A percentile compares a stretch with the other conserved stretches of the same genome.
Conservation (phyloP, 345 rosid genomes). For the Anastatica hierochuntica region DNA sequence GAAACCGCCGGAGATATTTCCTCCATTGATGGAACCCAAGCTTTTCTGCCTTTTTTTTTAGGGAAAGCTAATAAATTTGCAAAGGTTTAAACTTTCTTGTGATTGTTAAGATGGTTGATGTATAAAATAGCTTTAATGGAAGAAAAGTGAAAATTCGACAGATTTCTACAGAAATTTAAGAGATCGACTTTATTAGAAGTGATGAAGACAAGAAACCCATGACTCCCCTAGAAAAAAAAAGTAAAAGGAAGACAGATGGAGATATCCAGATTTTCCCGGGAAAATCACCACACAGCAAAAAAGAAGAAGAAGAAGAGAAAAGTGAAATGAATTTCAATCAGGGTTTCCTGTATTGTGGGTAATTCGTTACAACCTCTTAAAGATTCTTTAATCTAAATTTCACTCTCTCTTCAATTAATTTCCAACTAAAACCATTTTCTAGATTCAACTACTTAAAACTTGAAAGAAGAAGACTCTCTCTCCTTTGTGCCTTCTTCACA, state of each 20-base stretch:
- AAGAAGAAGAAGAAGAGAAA: slow-evolving; percentile 8
- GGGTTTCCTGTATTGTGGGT: slow-evolving; percentile 38
- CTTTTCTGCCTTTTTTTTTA: background rate
- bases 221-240: background rate
- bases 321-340: slow-evolving; percentile 3
- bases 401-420: slow-evolving; percentile 22
- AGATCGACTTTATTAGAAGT: slow-evolving; percentile 10
- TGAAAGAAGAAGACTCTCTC: slow-evolving; percentile 4
- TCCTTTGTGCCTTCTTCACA: slow-evolving; percentile 7
- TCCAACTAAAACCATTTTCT: slow-evolving; percentile 22
- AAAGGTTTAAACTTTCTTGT: background rate
- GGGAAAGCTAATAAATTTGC: background rate
- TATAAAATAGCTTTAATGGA: no score
- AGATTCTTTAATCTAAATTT: slow-evolving; percentile 1
- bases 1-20: slow-evolving; percentile 37
- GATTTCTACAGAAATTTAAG: slow-evolving; percentile 17
- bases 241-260: background rate
- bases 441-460: slow-evolving; percentile 27
- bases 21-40: slow-evolving; percentile 29
- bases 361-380: slow-evolving; percentile 41
- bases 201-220: slow-evolving; percentile 19
- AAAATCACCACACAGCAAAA: slow-evolving; percentile 16
- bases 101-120: background rate
- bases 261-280: slow-evolving; percentile 9
- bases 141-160: slow-evolving; percentile 21